Conservation (phyloP, 1,139 yeast genomes). For the Pichia sp. region DNA sequence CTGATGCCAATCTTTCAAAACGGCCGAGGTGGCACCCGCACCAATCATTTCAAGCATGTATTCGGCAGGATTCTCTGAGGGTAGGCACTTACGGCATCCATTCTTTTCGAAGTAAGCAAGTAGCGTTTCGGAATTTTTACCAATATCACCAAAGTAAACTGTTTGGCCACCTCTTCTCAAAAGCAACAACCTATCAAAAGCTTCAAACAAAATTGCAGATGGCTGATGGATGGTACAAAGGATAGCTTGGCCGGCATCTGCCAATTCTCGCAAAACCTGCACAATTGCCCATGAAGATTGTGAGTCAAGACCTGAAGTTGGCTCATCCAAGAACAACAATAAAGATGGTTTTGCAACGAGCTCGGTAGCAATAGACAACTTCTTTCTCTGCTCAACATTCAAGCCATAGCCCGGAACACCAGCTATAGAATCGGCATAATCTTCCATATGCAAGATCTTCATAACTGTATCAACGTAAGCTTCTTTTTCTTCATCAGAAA, state of each 20-base stretch:
- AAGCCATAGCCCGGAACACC: constrained; percentile 47
- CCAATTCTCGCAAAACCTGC: constrained; percentile 34
- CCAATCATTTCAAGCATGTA: constrained; percentile 50
- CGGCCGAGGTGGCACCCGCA: constrained; percentile 45
- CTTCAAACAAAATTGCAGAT: constrained; percentile 44
- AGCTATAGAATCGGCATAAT: constrained; percentile 48
- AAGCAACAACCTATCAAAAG: constrained; percentile 37
- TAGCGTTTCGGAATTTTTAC: constrained; percentile 38
- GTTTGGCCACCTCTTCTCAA: constrained; percentile 45
- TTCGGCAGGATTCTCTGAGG: constrained; percentile 45
- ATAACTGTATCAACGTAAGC: constrained; percentile 43
- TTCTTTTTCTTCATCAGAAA: constrained; percentile 38
- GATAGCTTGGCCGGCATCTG: constrained; percentile 42
- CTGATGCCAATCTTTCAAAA: constrained; percentile 15
- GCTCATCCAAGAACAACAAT: constrained; percentile 41
- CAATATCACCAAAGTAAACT: constrained; percentile 53
- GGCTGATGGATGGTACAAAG: constrained; percentile 53
- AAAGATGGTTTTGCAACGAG: constrained; percentile 43
- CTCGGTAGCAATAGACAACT: constrained; percentile 43
- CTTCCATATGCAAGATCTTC: constrained; percentile 39
- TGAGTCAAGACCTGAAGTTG: constrained; percentile 46
- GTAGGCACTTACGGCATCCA: constrained; percentile 44
- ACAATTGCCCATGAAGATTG: constrained; percentile 46
- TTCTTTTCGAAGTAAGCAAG: constrained; percentile 43
- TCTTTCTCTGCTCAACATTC: constrained; percentile 38